Evolutionary conservation across 2,329 filamentous ascomycete species (phyloP).

Genomic region (Kalaharituber pfeilii): DNA sequence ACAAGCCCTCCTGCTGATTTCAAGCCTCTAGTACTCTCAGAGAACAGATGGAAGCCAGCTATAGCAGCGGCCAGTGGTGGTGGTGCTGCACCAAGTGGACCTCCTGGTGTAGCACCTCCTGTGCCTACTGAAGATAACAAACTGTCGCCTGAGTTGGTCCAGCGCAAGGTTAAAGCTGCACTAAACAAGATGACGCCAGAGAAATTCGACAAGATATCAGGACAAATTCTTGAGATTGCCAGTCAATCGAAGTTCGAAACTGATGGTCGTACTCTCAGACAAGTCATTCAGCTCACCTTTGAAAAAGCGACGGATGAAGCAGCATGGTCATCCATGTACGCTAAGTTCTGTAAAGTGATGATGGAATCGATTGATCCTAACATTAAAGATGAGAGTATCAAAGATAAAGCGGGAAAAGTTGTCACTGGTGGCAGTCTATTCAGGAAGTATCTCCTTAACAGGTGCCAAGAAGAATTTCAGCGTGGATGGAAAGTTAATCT

Average conservation of each 20-base stretch:
- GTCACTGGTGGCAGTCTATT: conserved; percentile 88
- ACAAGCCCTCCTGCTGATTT: conserved; percentile 87
- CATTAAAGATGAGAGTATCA: conserved; percentile 87
- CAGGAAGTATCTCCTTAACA: conserved; percentile 95
- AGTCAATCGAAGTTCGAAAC: conserved; percentile 89
- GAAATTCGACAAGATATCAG: conserved; percentile 91
- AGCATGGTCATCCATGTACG: conserved; percentile 98
- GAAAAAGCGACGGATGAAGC: conserved; percentile 98
- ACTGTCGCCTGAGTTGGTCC: conserved; percentile 77
- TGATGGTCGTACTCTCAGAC: conserved; percentile 83
- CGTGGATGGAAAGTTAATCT: conserved; percentile 88
- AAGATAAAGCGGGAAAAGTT: conserved; percentile 72
- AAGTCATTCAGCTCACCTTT: conserved; percentile 97
- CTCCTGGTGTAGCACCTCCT: conserved; percentile 29
- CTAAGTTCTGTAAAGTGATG: conserved; percentile 96
- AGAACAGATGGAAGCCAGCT: conserved; percentile 72
- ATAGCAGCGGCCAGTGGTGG: conserved; percentile 28
- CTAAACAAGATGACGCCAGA: conserved; percentile 99
- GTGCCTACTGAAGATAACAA: conserved; percentile 37
- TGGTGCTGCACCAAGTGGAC: conserved; percentile 22
- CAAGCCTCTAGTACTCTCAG: conserved; percentile 55
- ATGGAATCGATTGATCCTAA: conserved; percentile 85
- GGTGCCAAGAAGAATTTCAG: conserved; percentile 97
- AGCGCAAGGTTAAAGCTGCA: conserved; percentile 95
- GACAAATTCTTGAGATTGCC: conserved; percentile 82